These are phyloP conservation scores for Aphanocladium album DNA, from an alignment of 2,329 filamentous ascomycete species.

Conservation along the genomic window DNA sequence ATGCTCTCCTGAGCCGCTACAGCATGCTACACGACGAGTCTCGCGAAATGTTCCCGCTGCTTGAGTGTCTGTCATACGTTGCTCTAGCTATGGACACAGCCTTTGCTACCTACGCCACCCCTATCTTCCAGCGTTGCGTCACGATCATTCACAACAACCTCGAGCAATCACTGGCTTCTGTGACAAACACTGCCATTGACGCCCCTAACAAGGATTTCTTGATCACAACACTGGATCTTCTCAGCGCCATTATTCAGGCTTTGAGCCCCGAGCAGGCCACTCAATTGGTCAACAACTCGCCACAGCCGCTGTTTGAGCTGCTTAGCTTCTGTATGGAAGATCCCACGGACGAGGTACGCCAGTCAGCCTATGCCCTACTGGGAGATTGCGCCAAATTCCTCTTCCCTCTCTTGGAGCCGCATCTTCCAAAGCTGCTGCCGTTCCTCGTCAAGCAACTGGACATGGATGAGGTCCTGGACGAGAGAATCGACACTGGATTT, in stretches of 20 bases:
- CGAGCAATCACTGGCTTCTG: constrained; percentile 69
- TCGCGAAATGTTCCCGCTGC: constrained; percentile 84
- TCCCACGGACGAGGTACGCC: constrained; percentile 82
- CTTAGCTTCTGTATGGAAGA: constrained; percentile 91
- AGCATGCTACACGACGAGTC: constrained; percentile 83
- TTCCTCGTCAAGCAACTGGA: constrained; percentile 86
- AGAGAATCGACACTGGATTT: constrained; percentile 79
- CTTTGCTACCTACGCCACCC: constrained; percentile 79
- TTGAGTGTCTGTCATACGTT: constrained; percentile 96
- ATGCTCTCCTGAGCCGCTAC: constrained; percentile 83
- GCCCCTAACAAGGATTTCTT: constrained; percentile 94
- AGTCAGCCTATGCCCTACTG: constrained; percentile 91
- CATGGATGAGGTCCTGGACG: constrained; percentile 67
- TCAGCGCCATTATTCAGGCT: constrained; percentile 91
- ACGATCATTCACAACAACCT: constrained; percentile 89
- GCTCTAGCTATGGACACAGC: constrained; percentile 75
- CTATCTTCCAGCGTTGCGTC: constrained; percentile 83
- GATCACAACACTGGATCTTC: constrained; percentile 86
- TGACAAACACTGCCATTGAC: constrained; percentile 64
- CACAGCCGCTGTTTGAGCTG: constrained; percentile 85
- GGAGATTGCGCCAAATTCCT: constrained; percentile 94
- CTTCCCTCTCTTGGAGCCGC: constrained; percentile 72
- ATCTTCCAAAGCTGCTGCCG: constrained; percentile 68
- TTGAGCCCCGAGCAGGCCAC: constrained; percentile 68
- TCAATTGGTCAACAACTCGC: constrained; percentile 69